A percentile compares a stretch with the other conserved stretches of the same genome.
Conservation (phyloP, 352 stramenopile genomes). For the Elongisporangium undulatum region DNA sequence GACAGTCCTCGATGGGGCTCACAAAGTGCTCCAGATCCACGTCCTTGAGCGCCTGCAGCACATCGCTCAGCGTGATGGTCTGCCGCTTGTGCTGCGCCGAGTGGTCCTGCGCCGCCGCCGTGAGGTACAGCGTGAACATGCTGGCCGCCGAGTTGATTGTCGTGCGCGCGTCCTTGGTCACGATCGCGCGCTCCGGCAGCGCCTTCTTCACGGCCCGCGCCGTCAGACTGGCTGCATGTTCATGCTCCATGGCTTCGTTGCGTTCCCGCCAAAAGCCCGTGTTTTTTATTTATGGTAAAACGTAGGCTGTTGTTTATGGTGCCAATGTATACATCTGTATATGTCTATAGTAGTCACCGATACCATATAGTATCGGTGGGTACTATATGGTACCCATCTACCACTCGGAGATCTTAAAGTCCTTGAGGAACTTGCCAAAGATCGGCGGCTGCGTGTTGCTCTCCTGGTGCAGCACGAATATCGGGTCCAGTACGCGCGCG, state of each 20-base stretch:
- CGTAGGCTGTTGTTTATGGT: too few species aligned
- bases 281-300: constrained; percentile 11
- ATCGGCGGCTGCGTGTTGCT: constrained; percentile 34
- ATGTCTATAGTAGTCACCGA: too few species aligned
- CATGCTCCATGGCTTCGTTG: constrained; percentile 80
- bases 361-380: too few species aligned
- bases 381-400: constrained; percentile 18
- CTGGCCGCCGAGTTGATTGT: constrained; percentile 69
- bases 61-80: constrained; percentile 73
- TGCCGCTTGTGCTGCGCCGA: constrained; percentile 67
- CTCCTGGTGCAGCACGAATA: constrained; percentile 76
- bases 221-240: constrained; percentile 63
- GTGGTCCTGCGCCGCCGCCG: constrained; percentile 63
- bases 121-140: constrained; percentile 79
- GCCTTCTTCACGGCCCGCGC: constrained; percentile 59
- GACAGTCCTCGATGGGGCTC: constrained; percentile 55
- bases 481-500: constrained; percentile 91
- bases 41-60: constrained; percentile 62
- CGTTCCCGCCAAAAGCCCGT: too few species aligned
- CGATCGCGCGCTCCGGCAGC: constrained; percentile 58
- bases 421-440: constrained; percentile 72
- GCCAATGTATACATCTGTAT: too few species aligned
- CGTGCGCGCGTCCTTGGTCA: constrained; percentile 61
- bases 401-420: constrained; percentile 74
- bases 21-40: constrained; percentile 81